Evolutionary conservation across 148 eudicot species (phyloP), one percentile per base, ranked within the genome.

Genomic region (Euryodendron excelsum): DNA sequence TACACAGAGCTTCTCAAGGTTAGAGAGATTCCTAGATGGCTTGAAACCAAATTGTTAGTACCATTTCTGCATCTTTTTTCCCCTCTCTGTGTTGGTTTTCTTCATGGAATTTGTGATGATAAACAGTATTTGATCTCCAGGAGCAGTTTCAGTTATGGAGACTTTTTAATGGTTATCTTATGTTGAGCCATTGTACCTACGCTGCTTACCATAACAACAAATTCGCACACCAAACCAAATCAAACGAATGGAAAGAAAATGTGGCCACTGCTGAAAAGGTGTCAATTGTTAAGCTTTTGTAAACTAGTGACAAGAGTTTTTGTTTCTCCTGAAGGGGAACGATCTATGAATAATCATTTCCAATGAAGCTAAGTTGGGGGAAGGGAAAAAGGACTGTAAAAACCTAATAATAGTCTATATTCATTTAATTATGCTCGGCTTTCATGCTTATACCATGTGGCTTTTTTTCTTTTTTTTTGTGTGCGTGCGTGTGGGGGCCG

Each of bases 1-100:
- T 91, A 90, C 80, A 12, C 78, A 39, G 76, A 83, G 68, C 99
- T 93, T 86, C 97, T 96, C 80, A 86, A 93, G 99, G 97, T 93
- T 81, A 82, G 77, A 68, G 58, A 61, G 25, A 11, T 30, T 15
- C 5, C 11, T 45, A 52, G 69, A 77, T 66, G 63, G 21, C 34
- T 27, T 8, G 30, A 14, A 44, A 41, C 30, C 55, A 23, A 41
- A 45, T 45, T 4, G 11, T 14, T 10, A 44, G 5, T 69, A 13
- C 55, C 21, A n/a, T 45, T 23, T 30, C 37, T 62, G 37, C 67
- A 62, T 62, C 67, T 31, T 27, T 27, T 62, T 48, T 13, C 15
- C 52, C 37, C 11, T 14, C 37, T 0, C 7, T 63, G 25, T 28
- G 21, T 27, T 45, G 56, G 67, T 34, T 45, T 44, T 67, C 15